Evolutionary conservation across 768 basidiomycete genomes (phyloP), one percentile per base, ranked within the genome.

Genomic region (Panaeolus cyanescens): DNA sequence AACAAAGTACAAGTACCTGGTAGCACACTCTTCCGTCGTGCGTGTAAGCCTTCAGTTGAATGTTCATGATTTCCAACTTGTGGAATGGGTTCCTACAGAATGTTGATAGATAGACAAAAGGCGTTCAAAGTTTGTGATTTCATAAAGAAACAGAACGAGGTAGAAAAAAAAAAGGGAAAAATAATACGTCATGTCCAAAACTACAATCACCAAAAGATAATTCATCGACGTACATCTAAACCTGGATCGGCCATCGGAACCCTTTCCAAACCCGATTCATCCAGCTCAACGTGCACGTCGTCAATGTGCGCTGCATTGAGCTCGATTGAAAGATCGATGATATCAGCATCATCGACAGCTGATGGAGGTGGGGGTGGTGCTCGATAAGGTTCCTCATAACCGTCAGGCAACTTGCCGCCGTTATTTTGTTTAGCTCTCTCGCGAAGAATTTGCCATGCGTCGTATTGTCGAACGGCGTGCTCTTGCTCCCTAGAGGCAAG

Each of bases 201-300:
- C 45, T 55, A 36, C 57, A 59, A 39, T 56, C 33, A 45, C 33
- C 58, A 63, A 58, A 63, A 65, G 55, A 40, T 53, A 45, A 59
- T 61, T 64, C 59, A 68, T 66, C 65, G 58, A 85, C 91, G 80
- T 77, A 91, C 91, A 74, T 92, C 90, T 68, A 92, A 74, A 40
- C 91, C 94, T 61, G 94, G 93, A 77, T 96, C 95, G 45, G 94
- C 94, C 84, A 92, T 91, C 32, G 95, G 95, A 28, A 96, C 92
- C 62, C 92, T 80, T 72, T 96, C 95, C 58, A 96, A 83, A 36
- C 92, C 92, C 62, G 83, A 85, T 69, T 92, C 91, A 65, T 93
- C 91, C 65, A 93, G 70, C 68, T 91, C 88, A 63, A 85, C 84
- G 10, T 85, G 80, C 22, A 84, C 80, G 65, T 85, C 87, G 59